phyloP scores from a whole-genome alignment of 2,329 filamentous ascomycete genomes.

The Fusarium torreyae region DNA sequence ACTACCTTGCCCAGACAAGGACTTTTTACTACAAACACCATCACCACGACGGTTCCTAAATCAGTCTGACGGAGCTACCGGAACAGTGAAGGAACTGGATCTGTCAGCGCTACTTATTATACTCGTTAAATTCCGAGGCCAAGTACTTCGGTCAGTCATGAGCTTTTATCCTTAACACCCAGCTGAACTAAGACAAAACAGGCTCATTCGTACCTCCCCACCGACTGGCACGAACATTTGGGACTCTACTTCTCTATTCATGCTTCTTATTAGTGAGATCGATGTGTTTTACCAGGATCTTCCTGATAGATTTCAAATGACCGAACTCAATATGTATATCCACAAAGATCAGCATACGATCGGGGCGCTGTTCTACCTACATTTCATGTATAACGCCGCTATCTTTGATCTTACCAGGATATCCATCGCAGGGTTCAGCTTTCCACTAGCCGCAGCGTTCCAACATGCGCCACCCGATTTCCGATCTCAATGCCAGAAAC shows the following conservation, averaged over 20 bases:
- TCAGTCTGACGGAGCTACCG: background rate
- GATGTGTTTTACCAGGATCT: no score
- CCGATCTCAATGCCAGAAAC: background rate
- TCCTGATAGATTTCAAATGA: background rate
- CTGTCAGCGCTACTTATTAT: background rate
- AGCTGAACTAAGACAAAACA: background rate
- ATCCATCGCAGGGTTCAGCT: slow-evolving; percentile 19
- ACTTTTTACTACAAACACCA: no score
- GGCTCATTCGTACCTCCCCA: background rate
- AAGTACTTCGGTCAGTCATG: background rate
- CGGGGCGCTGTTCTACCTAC: slow-evolving; percentile 12
- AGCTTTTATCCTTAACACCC: rapidly evolving
- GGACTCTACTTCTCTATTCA: background rate
- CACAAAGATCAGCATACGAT: slow-evolving; percentile 9
- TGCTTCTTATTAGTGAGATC: background rate
- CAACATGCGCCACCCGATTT: background rate
- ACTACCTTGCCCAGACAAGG: no score
- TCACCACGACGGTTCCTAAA: no score
- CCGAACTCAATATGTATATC: slow-evolving; percentile 5
- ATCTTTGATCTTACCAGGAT: slow-evolving; percentile 22
- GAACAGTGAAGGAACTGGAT: background rate
- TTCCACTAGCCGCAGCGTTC: slow-evolving; percentile 13
- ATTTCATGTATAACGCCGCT: slow-evolving; percentile 8
- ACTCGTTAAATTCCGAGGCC: background rate
- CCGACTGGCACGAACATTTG: background rate